These are phyloP conservation scores for Dioscorea dumetorum DNA, from an alignment of 106 monocot genomes.

Conservation along the genomic window DNA sequence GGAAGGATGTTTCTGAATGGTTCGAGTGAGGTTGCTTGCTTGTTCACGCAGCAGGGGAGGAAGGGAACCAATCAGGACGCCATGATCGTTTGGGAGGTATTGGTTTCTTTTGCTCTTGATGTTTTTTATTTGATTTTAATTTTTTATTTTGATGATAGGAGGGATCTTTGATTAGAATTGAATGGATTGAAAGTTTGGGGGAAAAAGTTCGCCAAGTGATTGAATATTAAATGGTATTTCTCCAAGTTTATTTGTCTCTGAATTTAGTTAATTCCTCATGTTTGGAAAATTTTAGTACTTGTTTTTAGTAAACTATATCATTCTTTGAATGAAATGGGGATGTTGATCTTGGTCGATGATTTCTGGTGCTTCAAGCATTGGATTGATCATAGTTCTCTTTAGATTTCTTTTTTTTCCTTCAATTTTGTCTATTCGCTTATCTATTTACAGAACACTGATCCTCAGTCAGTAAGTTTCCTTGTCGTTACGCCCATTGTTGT, in stretches of 20 bases:
- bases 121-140: not conserved
- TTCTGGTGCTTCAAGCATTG: not conserved
- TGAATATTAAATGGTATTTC: too few relatives aligned
- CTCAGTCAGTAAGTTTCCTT: too few relatives aligned
- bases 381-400: not conserved
- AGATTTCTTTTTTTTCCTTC: not conserved
- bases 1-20: conserved; percentile 57
- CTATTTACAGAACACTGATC: too few relatives aligned
- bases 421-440: too few relatives aligned
- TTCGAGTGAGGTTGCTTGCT: conserved; percentile 41
- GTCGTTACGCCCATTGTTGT: too few relatives aligned
- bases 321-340: not conserved
- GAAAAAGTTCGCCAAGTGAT: too few relatives aligned
- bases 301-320: not conserved
- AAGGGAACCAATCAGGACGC: conserved; percentile 41
- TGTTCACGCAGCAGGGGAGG: conserved; percentile 70
- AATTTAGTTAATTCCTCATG: not conserved
- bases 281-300: not conserved
- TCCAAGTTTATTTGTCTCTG: too few relatives aligned
- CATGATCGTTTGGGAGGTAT: conserved; percentile 60
- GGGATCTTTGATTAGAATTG: too few relatives aligned
- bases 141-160: too few relatives aligned
- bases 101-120: not conserved
- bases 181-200: too few relatives aligned
- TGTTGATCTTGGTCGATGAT: not conserved